Percentiles rank a stretch among this genome's conserved stretches.
Conservation (phyloP, 257 asterid genomes). For the Anisodus tanguticus region DNA sequence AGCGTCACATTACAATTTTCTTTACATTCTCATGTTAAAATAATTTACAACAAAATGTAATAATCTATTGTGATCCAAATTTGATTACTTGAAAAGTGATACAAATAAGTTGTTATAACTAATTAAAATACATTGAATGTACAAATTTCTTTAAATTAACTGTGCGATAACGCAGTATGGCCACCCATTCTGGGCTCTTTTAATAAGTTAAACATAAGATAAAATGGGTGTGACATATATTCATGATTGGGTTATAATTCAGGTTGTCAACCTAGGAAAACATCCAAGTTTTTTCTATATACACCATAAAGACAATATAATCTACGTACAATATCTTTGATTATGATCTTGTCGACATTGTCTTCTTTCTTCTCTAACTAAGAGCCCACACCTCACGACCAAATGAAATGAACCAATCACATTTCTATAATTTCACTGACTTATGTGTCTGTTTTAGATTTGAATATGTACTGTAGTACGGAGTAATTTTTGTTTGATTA, state of each 20-base stretch:
- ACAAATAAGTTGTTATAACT: neutral
- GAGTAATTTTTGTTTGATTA: no score
- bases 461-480: no score
- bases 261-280: slow-evolving; percentile 11
- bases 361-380: neutral
- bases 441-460: neutral
- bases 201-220: no score
- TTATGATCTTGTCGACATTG: neutral
- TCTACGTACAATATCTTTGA: neutral
- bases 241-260: neutral
- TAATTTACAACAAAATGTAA: no score
- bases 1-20: neutral
- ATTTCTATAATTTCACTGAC: neutral
- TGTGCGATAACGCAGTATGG: neutral
- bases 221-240: no score
- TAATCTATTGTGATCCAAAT: neutral
- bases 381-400: neutral
- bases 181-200: neutral
- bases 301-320: neutral
- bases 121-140: neutral
- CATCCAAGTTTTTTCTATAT: neutral
- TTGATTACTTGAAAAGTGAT: neutral
- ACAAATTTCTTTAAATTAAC: neutral
- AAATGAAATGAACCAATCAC: slow-evolving; percentile 11
- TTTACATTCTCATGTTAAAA: neutral